These are phyloP conservation scores for Metschnikowia peoriensis DNA, from an alignment of 805 yeast species.

Conservation along the genomic window DNA sequence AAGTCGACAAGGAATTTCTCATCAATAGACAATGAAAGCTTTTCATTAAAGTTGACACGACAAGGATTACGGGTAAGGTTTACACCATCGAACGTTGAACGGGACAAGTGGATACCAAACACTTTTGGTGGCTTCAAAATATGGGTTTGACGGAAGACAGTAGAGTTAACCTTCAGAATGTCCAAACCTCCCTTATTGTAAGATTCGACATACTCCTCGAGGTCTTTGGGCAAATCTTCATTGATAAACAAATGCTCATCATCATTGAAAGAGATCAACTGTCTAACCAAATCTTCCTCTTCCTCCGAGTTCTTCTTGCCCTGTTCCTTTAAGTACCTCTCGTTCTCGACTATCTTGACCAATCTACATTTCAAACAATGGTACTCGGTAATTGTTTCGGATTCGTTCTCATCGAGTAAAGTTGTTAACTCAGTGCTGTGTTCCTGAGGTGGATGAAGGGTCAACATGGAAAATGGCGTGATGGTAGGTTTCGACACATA, in stretches of 20 bases:
- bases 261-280: conserved; percentile 34
- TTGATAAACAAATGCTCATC: conserved; percentile 50
- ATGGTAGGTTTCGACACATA: conserved; percentile 55
- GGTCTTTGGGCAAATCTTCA: conserved; percentile 56
- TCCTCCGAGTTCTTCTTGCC: conserved; percentile 24
- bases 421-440: conserved; percentile 46
- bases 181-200: conserved; percentile 46
- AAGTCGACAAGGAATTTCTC: conserved; percentile 36
- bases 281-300: conserved; percentile 26
- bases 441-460: conserved; percentile 70
- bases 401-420: conserved; percentile 54
- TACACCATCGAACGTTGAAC: conserved; percentile 73
- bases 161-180: conserved; percentile 51
- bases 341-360: conserved; percentile 29
- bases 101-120: conserved; percentile 77
- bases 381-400: conserved; percentile 74
- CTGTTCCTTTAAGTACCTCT: conserved; percentile 23
- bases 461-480: conserved; percentile 65
- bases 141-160: conserved; percentile 63
- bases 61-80: conserved; percentile 73
- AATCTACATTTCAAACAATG: conserved; percentile 72
- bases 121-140: conserved; percentile 67
- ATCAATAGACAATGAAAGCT: conserved; percentile 48
- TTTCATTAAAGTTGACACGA: conserved; percentile 62
- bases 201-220: conserved; percentile 46